phyloP scores from a whole-genome alignment of 164 flowering plant species.

The Warburgia ugandensis region DNA sequence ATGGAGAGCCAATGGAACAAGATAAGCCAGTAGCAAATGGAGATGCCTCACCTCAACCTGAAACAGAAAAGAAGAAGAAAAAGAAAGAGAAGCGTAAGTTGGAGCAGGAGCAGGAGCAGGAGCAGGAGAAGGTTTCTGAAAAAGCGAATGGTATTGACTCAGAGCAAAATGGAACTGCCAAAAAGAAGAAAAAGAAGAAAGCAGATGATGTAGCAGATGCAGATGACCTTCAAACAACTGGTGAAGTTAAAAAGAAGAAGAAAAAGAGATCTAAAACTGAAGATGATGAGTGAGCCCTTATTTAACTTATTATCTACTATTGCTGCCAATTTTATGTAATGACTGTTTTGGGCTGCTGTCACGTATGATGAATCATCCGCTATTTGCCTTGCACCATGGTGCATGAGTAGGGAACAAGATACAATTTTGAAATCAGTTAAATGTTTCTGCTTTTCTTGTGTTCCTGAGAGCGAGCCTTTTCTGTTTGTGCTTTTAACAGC shows the following conservation, averaged over 20 bases:
- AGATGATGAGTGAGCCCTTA: slow-evolving; percentile 19
- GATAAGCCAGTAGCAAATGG: slow-evolving; percentile 36
- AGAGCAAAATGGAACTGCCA: slow-evolving; percentile 37
- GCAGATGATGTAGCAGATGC: slow-evolving; percentile 18
- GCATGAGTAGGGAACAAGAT: too few species aligned
- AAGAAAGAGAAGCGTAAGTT: slow-evolving; percentile 57
- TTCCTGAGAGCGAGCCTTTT: too few species aligned
- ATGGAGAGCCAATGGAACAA: slow-evolving; percentile 26
- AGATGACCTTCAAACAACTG: slow-evolving; percentile 27
- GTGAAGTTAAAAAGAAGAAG: slow-evolving; percentile 50
- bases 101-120: slow-evolving; percentile 27
- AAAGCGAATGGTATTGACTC: slow-evolving; percentile 21
- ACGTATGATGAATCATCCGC: too few species aligned
- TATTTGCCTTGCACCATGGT: too few species aligned
- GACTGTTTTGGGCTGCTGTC: too few species aligned
- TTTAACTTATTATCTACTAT: too few species aligned
- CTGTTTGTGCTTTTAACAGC: too few species aligned
- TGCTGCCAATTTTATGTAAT: too few species aligned
- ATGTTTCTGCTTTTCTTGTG: too few species aligned
- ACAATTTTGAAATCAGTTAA: too few species aligned
- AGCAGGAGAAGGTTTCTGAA: slow-evolving; percentile 19
- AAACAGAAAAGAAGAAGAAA: slow-evolving; percentile 50
- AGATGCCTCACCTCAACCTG: slow-evolving; percentile 26
- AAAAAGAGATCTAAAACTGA: slow-evolving; percentile 41
- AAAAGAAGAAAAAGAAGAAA: slow-evolving; percentile 74